Conservation (phyloP, 805 yeast species). For the Alloascoidea africana region DNA sequence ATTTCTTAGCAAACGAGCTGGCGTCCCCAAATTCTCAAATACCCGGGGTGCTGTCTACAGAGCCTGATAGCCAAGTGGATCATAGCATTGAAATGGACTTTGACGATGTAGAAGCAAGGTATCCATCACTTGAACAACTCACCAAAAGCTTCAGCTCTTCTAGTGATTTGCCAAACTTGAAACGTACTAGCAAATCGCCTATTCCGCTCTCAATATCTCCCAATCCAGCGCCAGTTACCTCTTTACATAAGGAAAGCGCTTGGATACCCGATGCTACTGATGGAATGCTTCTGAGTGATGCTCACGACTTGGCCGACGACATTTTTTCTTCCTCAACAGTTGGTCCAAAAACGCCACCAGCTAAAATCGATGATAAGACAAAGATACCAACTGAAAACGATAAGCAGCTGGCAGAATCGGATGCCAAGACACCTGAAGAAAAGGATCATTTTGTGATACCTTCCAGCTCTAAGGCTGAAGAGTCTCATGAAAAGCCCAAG, state of each 20-base stretch:
- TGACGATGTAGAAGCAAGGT: slow-evolving; percentile 12
- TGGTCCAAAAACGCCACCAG: neutral
- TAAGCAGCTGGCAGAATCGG: too few relatives aligned
- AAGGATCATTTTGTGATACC: too few relatives aligned
- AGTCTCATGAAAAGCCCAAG: too few relatives aligned
- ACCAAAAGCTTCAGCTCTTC: slow-evolving; percentile 5
- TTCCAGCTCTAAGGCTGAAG: too few relatives aligned
- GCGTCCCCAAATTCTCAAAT: neutral
- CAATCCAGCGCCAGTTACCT: too few relatives aligned
- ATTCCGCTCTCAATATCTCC: too few relatives aligned
- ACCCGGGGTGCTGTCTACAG: neutral
- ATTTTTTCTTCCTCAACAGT: neutral
- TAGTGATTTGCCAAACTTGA: neutral
- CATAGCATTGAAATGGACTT: slow-evolving; percentile 3
- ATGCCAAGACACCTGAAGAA: too few relatives aligned
- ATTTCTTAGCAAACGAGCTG: neutral
- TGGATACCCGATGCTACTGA: neutral
- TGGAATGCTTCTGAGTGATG: neutral
- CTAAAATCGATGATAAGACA: neutral
- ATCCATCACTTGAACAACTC: slow-evolving; percentile 20
- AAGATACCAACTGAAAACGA: too few relatives aligned
- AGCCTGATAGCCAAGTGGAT: neutral
- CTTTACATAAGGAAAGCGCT: neutral
- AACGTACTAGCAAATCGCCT: too few relatives aligned
- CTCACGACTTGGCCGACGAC: slow-evolving; percentile 1